Base-by-base conservation (phyloP, 2,329 filamentous ascomycete genomes). In the Xylaria sp. region DNA sequence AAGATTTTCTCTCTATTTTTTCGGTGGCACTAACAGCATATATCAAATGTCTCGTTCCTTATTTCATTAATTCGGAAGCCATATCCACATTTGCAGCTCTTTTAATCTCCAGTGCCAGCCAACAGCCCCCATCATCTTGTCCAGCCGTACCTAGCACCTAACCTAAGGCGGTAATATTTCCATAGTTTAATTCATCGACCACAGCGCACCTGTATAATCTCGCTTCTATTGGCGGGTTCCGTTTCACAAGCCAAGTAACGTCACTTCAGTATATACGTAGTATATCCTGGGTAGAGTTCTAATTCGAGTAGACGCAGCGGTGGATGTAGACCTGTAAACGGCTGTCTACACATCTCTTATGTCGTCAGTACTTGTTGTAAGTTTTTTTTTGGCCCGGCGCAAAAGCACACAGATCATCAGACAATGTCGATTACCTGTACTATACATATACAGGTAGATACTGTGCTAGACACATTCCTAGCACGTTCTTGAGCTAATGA, bases 71-170 rank as follows among this genome's bases (percentile, higher is more conserved):
- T 13, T 23, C n/a, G 44, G 37, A 62, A 37, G 40, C 42, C 47
- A 48, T 54, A 29, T 50, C 70, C 68, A 68, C 68, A 68, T 47
- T 66, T 59, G 59, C 63, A 69, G 62, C 60, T 68, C 42, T 69
- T 68, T 63, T 61, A 72, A 72, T 72, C 70, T 72, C 68, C 60
- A 65, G 54, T 59, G 40, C 29, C 48, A 61, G 55, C 60, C 54
- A 48, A 32, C 67, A 62, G 51, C 27, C 48, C 64, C 64, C 29
- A 55, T 67, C 64, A 63, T 66, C 67, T 66, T 47, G 59, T 13
- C 40, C 40, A 16, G 58, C 40, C 27, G 37, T 37, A 42, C 13
- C 37, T 16, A 10, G 23, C 32, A 29, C 37, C 37, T 58, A 58
- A 32, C 55, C 37, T 44, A 13, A 58, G 13, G 25, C 29, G 37